phyloP scores from a whole-genome alignment of 805 yeast genomes.

The Cyberlindnera japonica region DNA sequence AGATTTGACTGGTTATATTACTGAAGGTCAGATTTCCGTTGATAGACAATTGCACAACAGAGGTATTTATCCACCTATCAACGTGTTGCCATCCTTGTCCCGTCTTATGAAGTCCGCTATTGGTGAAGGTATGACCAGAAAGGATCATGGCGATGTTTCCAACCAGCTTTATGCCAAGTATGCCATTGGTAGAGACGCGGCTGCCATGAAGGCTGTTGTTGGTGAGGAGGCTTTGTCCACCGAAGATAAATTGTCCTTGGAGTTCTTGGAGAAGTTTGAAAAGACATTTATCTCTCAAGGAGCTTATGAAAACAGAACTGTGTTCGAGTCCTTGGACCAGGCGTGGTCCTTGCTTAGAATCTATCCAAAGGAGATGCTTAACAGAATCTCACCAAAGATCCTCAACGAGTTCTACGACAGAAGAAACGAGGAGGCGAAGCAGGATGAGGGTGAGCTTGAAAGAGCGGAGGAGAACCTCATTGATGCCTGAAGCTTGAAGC shows the following conservation, averaged over 20 bases:
- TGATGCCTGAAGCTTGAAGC: slow-evolving; percentile 29
- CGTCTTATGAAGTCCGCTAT: slow-evolving; percentile 99
- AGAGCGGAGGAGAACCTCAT: slow-evolving; percentile 34
- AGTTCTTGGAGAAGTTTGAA: slow-evolving; percentile 96
- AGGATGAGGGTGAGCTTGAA: slow-evolving; percentile 36
- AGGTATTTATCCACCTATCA: slow-evolving; percentile 98
- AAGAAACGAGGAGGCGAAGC: slow-evolving; percentile 61
- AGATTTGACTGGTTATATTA: slow-evolving; percentile 98
- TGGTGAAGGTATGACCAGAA: slow-evolving; percentile 99
- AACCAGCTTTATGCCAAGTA: slow-evolving; percentile 98
- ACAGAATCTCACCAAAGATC: slow-evolving; percentile 97
- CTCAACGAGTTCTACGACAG: slow-evolving; percentile 93
- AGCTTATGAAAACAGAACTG: slow-evolving; percentile 92
- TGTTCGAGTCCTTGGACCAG: slow-evolving; percentile 92
- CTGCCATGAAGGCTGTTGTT: slow-evolving; percentile 99
- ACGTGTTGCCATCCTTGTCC: slow-evolving; percentile 94
- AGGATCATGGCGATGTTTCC: slow-evolving; percentile 99
- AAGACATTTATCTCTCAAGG: slow-evolving; percentile 94
- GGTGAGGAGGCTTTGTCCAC: slow-evolving; percentile 99
- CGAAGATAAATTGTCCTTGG: slow-evolving; percentile 95
- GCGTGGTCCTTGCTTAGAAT: slow-evolving; percentile 98
- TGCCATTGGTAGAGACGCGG: slow-evolving; percentile 99
- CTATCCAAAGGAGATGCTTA: slow-evolving; percentile 97
- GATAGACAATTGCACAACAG: slow-evolving; percentile 95
- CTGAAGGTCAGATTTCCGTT: slow-evolving; percentile 97